Conservation (phyloP, 805 yeast species). For the Kazachstania africana region DNA sequence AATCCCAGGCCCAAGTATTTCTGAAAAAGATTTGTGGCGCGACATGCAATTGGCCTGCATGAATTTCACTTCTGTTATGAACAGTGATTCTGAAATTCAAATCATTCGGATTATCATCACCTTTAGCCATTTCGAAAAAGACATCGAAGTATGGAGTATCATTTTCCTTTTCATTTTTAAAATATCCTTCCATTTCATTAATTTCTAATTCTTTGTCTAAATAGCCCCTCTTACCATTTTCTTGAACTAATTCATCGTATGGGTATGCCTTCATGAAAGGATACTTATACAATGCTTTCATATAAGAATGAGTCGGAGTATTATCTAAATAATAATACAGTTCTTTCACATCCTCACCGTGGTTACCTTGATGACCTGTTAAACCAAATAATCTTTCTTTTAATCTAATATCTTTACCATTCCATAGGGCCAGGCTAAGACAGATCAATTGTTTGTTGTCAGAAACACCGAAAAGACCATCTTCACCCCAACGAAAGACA, state of each 20-base stretch:
- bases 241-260: conserved; percentile 58
- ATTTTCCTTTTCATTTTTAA: conserved; percentile 43
- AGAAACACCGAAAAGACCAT: conserved; percentile 82
- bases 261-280: conserved; percentile 76
- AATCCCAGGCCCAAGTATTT: conserved; percentile 83
- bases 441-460: conserved; percentile 73
- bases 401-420: conserved; percentile 72
- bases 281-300: conserved; percentile 84
- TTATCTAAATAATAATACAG: conserved; percentile 77
- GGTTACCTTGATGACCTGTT: conserved; percentile 89
- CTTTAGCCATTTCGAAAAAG: conserved; percentile 82
- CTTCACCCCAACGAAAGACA: conserved; percentile 91
- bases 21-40: conserved; percentile 76
- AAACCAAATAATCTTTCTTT: conserved; percentile 83
- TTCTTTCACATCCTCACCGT: conserved; percentile 92
- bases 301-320: conserved; percentile 86
- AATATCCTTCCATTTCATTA: conserved; percentile 60
- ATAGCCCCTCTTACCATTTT: conserved; percentile 54
- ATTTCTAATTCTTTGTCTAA: conserved; percentile 69
- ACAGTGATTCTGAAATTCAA: conserved; percentile 77
- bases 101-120: conserved; percentile 69
- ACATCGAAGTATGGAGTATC: conserved; percentile 77
- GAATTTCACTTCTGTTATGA: conserved; percentile 58
- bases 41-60: conserved; percentile 80
- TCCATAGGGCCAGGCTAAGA: conserved; percentile 81